Evolutionary conservation across 2,329 filamentous ascomycete species (phyloP).

Genomic region (Aphanoascus verrucosus): DNA sequence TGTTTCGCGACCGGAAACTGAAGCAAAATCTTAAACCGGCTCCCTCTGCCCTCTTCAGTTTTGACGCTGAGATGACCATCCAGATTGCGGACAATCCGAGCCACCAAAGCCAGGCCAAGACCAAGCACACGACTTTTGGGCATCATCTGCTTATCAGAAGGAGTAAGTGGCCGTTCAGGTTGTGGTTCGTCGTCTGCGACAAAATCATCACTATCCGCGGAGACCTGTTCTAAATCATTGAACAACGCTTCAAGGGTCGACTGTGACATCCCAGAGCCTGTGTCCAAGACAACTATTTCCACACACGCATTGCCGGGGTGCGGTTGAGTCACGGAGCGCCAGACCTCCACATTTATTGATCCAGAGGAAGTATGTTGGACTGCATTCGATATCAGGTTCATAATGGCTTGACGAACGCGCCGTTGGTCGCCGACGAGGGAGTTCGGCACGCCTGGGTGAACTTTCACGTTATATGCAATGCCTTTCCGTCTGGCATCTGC

Average conservation of each 20-base stretch:
- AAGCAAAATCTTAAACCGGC: background rate
- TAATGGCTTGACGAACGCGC: slow-evolving; percentile 2
- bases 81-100: slow-evolving; percentile 1
- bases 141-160: background rate
- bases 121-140: slow-evolving; percentile 1
- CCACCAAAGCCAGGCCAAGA: slow-evolving; percentile 3
- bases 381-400: slow-evolving; percentile 7
- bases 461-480: background rate
- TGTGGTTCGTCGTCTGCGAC: background rate
- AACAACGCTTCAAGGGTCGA: background rate
- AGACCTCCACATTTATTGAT: slow-evolving; percentile 1
- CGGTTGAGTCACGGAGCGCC: background rate
- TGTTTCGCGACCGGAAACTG: background rate
- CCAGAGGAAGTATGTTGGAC: slow-evolving; percentile 2
- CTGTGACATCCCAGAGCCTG: slow-evolving; percentile 7
- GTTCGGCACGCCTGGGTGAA: background rate
- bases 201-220: background rate
- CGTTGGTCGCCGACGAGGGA: slow-evolving; percentile 4
- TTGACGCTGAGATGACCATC: slow-evolving; percentile 6
- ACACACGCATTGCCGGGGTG: background rate
- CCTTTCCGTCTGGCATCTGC: slow-evolving; percentile 3
- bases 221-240: slow-evolving; percentile 5
- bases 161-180: background rate
- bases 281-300: slow-evolving; percentile 1
- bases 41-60: slow-evolving; percentile 1